Evolutionary conservation across 2,329 filamentous ascomycete genomes (phyloP).

Genomic region (Hortaea sp.): DNA sequence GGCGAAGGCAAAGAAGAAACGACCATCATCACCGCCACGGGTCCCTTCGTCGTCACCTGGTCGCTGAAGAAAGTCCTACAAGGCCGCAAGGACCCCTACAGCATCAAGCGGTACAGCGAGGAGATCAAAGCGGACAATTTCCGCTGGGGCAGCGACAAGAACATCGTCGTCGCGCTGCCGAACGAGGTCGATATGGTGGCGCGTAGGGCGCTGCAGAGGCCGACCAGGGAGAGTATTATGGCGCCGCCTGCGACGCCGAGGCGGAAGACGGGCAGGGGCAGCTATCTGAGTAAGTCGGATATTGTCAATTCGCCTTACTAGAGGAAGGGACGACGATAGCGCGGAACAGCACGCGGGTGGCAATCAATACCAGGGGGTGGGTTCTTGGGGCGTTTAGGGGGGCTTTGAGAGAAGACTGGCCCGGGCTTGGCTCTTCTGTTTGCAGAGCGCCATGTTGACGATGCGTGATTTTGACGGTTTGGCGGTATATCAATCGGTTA

Average conservation of each 20-base stretch:
- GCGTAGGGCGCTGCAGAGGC: constrained; percentile 72
- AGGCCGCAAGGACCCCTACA: constrained; percentile 78
- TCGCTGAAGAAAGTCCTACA: constrained; percentile 79
- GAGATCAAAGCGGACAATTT: constrained; percentile 98
- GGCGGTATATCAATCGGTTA: no score
- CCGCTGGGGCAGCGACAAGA: constrained; percentile 93
- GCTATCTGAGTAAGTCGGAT: constrained; percentile 69
- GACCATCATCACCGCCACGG: constrained; percentile 91
- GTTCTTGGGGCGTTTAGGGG: no score
- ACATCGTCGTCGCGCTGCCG: constrained; percentile 90
- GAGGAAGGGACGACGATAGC: background rate
- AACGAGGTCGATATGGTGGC: constrained; percentile 98
- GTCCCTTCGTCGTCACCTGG: constrained; percentile 96
- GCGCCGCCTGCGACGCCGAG: constrained; percentile 42
- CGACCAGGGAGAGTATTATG: constrained; percentile 82
- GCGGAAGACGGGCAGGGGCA: constrained; percentile 35
- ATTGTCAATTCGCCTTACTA: constrained; percentile 67
- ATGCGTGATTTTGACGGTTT: no score
- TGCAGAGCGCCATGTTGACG: no score
- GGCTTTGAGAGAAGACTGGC: no score
- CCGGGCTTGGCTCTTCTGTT: no score
- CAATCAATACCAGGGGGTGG: no score
- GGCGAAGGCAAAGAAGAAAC: constrained; percentile 70
- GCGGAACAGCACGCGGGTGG: no score
- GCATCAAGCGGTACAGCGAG: constrained; percentile 91